Percentiles rank a stretch among this genome's conserved stretches.
Conservation (phyloP, 441 rosid species). For the Populus trichocarpa region DNA sequence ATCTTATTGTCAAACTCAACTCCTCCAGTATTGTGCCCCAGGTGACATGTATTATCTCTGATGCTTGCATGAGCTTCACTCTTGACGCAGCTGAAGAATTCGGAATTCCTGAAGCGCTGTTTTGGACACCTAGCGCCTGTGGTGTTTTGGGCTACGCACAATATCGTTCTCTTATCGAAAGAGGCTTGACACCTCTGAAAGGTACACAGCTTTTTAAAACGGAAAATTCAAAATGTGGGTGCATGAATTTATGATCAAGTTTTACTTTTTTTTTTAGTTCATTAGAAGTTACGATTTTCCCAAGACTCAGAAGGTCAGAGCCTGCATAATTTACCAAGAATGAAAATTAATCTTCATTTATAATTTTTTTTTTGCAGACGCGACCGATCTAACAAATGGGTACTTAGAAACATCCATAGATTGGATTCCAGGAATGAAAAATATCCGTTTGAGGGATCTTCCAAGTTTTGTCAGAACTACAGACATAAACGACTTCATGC, state of each 20-base stretch:
- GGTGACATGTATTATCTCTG: constrained; percentile 28
- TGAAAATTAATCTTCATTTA: background rate
- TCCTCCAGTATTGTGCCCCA: constrained; percentile 7
- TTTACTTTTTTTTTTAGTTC: too few species aligned
- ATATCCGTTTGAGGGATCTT: constrained; percentile 13
- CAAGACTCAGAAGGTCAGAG: background rate
- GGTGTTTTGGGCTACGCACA: constrained; percentile 25
- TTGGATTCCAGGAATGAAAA: constrained; percentile 25
- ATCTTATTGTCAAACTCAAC: constrained; percentile 22
- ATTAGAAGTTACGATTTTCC: background rate
- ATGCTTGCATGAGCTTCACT: constrained; percentile 24
- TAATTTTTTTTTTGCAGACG: constrained; percentile 1
- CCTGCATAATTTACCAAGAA: background rate
- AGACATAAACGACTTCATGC: constrained; percentile 12
- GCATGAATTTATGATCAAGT: background rate
- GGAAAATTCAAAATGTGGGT: background rate
- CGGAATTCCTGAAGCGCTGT: constrained; percentile 21
- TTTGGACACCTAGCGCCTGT: constrained; percentile 32
- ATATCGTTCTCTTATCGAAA: constrained; percentile 13
- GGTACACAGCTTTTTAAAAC: constrained; percentile 3
- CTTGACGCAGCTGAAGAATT: constrained; percentile 27
- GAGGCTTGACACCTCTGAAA: constrained; percentile 25
- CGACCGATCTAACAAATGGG: constrained; percentile 18
- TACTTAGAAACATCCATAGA: constrained; percentile 14
- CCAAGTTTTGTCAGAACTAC: constrained; percentile 12